Conservation (phyloP, 352 stramenopile genomes). For the Blastocystis sp. region DNA sequence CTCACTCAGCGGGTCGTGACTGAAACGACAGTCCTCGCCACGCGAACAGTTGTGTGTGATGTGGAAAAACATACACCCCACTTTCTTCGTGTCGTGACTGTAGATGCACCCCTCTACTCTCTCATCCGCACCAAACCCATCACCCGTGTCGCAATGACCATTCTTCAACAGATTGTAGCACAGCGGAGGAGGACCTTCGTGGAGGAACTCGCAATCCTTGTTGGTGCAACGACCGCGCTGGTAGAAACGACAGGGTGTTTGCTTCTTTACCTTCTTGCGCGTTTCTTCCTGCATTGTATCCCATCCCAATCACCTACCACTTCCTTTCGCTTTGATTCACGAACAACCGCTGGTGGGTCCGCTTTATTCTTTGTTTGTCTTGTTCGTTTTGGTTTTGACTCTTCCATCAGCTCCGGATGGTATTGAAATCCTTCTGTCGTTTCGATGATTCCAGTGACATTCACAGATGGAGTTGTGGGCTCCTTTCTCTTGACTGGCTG, state of each 20-base stretch:
- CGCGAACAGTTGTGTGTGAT: constrained; percentile 25
- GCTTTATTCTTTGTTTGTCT: not conserved
- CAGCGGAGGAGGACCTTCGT: constrained; percentile 36
- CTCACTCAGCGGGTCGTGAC: not conserved
- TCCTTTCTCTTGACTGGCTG: no score
- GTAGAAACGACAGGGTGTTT: constrained; percentile 12
- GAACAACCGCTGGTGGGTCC: not conserved
- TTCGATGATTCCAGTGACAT: not conserved
- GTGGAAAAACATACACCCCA: constrained; percentile 52
- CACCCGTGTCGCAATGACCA: not conserved
- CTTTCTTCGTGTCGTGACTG: constrained; percentile 28
- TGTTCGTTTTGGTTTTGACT: not conserved
- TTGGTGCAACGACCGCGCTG: constrained; percentile 7
- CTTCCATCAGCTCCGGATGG: not conserved
- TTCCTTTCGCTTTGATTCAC: not conserved
- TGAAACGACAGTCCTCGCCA: constrained; percentile 7
- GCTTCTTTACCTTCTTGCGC: not conserved
- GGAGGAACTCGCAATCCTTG: constrained; percentile 18
- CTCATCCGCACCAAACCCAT: not conserved
- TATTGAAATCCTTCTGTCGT: not conserved
- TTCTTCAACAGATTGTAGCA: constrained; percentile 34
- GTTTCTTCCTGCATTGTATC: not conserved
- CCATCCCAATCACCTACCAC: not conserved
- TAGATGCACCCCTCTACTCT: constrained; percentile 1
- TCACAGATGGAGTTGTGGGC: not conserved